Evolutionary conservation across 148 eudicot genomes (phyloP), one percentile per base, ranked within the genome.

Genomic region (Arbutus unedo): DNA sequence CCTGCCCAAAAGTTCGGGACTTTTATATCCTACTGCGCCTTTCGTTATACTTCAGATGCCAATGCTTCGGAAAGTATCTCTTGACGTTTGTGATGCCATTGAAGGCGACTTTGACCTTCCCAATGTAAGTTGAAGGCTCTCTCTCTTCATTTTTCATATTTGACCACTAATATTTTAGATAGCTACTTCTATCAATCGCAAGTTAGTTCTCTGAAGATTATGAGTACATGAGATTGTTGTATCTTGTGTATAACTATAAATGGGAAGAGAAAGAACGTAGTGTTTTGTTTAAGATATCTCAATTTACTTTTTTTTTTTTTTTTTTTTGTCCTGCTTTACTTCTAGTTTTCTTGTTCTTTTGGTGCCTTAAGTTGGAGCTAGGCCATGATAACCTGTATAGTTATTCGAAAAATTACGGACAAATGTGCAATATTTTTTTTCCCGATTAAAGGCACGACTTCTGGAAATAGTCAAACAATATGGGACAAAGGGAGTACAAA

Each of bases 11-110:
- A 74, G 49, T 4, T 23, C 44, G 13, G 1, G 1, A 31, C 64
- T 66, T 49, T 49, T 71, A 67, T 15, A 14, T 76, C 31, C 38
- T 3, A 13, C 8, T 77, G 50, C 31, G 19, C 76, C 55, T 67
- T 54, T 50, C 31, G 23, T 86, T 53, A 13, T 88, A 82, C 80
- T 88, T 70, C 90, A 96, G 98, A 60, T 94, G 88, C 98, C 95
- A 47, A 91, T 93, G 98, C 96, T 96, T 79, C 93, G 98, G 67
- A 91, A 91, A 79, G 74, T 94, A 51, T 93, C 98, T 80, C 82
- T 96, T 70, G 98, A 96, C 81, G 80, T 88, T 77, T 96, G 98
- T 66, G 98, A 96, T 87, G 92, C 98, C 43, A 85, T 70, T 85
- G 95, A 93, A 60, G 90, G 89, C 59, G 95, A 92, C 81, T 91